phyloP scores from a whole-genome alignment of 805 yeast species.

The Saccharomyces kudriavzevii region DNA sequence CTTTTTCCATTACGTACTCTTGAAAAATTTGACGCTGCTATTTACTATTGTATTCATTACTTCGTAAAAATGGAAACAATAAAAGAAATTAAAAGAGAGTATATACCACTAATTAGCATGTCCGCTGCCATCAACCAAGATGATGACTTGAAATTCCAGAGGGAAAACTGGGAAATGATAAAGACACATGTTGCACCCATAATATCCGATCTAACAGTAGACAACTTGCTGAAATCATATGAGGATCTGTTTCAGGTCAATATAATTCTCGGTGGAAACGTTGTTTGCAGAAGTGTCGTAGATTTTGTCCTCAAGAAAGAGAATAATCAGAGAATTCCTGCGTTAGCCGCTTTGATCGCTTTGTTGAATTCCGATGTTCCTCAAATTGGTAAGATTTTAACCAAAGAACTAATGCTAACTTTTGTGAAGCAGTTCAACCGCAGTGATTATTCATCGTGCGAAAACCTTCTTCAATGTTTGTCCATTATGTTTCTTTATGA shows the following conservation, averaged over 20 bases:
- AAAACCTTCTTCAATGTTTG: background rate
- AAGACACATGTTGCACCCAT: slow-evolving; percentile 33
- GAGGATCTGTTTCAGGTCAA: slow-evolving; percentile 49
- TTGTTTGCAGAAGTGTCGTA: slow-evolving; percentile 33
- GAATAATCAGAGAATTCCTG: slow-evolving; percentile 33
- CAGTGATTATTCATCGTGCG: background rate
- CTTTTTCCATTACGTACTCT: background rate
- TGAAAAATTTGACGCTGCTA: background rate
- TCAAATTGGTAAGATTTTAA: slow-evolving; percentile 51
- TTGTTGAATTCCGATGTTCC: slow-evolving; percentile 63
- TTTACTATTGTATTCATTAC: background rate
- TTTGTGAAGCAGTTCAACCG: background rate
- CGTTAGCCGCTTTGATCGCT: slow-evolving; percentile 50
- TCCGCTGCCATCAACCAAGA: background rate
- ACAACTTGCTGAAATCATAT: slow-evolving; percentile 43
- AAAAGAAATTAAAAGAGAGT: background rate
- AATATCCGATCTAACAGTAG: slow-evolving; percentile 38
- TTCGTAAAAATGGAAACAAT: background rate
- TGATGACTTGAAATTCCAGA: slow-evolving; percentile 37
- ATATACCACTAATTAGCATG: background rate
- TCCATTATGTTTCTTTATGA: slow-evolving; percentile 45
- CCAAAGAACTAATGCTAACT: slow-evolving; percentile 38
- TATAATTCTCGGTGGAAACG: slow-evolving; percentile 51
- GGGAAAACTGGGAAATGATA: slow-evolving; percentile 48
- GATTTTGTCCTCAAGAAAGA: slow-evolving; percentile 50